phyloP scores from a whole-genome alignment of 306 rosid genomes.

The Fagus sylvatica region DNA sequence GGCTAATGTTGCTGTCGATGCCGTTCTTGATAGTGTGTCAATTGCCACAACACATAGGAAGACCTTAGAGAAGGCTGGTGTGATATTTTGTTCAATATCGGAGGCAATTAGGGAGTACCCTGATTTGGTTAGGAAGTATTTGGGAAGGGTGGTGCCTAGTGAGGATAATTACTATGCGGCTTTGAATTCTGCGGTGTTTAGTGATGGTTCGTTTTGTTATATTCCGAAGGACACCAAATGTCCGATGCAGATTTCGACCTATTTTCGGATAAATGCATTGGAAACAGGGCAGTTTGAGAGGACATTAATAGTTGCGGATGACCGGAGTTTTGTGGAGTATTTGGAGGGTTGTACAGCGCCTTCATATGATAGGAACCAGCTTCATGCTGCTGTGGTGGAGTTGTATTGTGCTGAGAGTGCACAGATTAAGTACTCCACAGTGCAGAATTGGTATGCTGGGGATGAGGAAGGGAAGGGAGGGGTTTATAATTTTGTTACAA shows the following conservation, averaged over 20 bases:
- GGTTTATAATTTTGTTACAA: conserved; percentile 78
- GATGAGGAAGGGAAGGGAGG: conserved; percentile 87
- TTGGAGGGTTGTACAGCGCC: conserved; percentile 96
- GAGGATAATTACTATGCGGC: conserved; percentile 87
- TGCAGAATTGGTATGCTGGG: conserved; percentile 96
- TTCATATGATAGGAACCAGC: conserved; percentile 85
- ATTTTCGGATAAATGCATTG: conserved; percentile 77
- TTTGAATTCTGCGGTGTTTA: conserved; percentile 78
- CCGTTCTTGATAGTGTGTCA: conserved; percentile 83
- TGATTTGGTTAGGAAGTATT: conserved; percentile 60
- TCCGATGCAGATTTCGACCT: conserved; percentile 90
- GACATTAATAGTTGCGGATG: conserved; percentile 90
- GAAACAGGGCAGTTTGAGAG: conserved; percentile 96
- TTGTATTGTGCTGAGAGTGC: conserved; percentile 72
- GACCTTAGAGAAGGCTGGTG: conserved; percentile 73
- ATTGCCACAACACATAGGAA: conserved; percentile 90
- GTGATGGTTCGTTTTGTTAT: conserved; percentile 89
- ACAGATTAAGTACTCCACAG: conserved; percentile 88
- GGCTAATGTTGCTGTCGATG: conserved; percentile 86
- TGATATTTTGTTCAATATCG: conserved; percentile 82
- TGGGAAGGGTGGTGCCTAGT: conserved; percentile 77
- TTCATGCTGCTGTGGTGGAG: conserved; percentile 95
- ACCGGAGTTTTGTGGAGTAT: conserved; percentile 85
- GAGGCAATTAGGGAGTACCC: conserved; percentile 87
- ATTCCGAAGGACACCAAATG: conserved; percentile 76